phyloP scores from a whole-genome alignment of 2,329 filamentous ascomycete genomes.

The Tolypocladium paradoxum region DNA sequence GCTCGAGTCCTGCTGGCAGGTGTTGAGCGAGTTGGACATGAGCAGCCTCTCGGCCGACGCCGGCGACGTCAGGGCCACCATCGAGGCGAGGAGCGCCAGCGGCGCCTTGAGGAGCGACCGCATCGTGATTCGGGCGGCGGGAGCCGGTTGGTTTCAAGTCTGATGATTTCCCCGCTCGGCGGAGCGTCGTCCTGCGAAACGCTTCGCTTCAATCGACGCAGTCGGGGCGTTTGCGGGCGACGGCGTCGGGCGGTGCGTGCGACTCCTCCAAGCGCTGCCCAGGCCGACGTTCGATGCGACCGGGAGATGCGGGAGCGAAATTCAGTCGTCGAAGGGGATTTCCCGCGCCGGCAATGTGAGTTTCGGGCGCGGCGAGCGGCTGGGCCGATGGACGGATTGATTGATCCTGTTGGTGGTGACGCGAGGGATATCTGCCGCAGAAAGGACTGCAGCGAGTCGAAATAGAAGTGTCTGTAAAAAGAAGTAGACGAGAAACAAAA shows the following conservation, averaged over 20 bases:
- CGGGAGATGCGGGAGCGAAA: not conserved
- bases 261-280: not conserved
- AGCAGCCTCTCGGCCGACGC: slow-evolving; percentile 56
- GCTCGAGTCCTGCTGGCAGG: slow-evolving; percentile 73
- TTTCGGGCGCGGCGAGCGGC: not conserved
- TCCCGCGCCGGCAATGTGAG: not conserved
- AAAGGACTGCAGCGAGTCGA: not conserved
- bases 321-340: not conserved
- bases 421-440: not conserved
- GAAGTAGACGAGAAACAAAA: not conserved
- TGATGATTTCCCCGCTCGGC: slow-evolving; percentile 3
- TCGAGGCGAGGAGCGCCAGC: slow-evolving; percentile 32
- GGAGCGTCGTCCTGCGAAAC: slow-evolving; percentile 2
- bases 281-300: not conserved
- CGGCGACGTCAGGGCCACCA: slow-evolving; percentile 33
- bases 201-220: not conserved
- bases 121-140: slow-evolving; percentile 25
- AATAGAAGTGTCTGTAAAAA: not conserved
- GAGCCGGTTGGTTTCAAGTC: not conserved
- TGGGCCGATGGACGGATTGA: not conserved
- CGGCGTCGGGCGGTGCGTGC: not conserved
- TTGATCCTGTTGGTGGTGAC: not conserved
- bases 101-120: slow-evolving; percentile 34
- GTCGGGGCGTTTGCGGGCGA: not conserved
- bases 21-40: slow-evolving; percentile 71